These are phyloP conservation scores for Limnomonas spitsbergensis DNA, from an alignment of 139 green algal species.

Conservation along the genomic window DNA sequence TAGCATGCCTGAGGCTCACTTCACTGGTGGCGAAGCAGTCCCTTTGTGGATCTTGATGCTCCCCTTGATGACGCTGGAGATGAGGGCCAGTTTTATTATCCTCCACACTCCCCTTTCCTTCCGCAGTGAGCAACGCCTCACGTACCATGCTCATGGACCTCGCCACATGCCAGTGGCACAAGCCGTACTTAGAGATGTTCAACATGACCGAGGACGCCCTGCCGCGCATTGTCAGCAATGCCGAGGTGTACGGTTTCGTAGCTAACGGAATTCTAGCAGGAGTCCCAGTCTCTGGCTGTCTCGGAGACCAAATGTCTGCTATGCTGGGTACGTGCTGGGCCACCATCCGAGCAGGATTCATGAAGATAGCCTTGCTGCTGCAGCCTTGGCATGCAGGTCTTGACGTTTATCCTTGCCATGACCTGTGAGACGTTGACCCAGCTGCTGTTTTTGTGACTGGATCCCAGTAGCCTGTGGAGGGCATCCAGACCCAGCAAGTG, in stretches of 20 bases:
- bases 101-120: neutral
- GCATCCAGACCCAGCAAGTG: too few species aligned
- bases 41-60: neutral
- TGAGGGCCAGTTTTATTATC: too few species aligned
- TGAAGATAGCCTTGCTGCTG: too few species aligned
- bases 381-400: too few species aligned
- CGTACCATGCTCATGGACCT: constrained; percentile 93
- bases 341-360: too few species aligned
- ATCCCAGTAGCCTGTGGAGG: too few species aligned
- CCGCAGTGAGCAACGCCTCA: constrained; percentile 83
- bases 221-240: constrained; percentile 77
- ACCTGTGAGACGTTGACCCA: too few species aligned
- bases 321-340: constrained; percentile 11
- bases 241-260: constrained; percentile 53
- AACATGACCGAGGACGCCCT: constrained; percentile 55
- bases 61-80: too few species aligned
- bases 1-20: neutral
- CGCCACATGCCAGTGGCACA: constrained; percentile 72
- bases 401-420: too few species aligned
- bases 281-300: constrained; percentile 83
- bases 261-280: constrained; percentile 50
- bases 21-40: neutral
- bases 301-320: constrained; percentile 92
- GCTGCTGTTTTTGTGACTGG: too few species aligned
- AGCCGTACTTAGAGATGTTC: constrained; percentile 61